These are phyloP conservation scores for Coriolopsis trogii DNA, from an alignment of 1,284 basidiomycete species.

Conservation along the genomic window DNA sequence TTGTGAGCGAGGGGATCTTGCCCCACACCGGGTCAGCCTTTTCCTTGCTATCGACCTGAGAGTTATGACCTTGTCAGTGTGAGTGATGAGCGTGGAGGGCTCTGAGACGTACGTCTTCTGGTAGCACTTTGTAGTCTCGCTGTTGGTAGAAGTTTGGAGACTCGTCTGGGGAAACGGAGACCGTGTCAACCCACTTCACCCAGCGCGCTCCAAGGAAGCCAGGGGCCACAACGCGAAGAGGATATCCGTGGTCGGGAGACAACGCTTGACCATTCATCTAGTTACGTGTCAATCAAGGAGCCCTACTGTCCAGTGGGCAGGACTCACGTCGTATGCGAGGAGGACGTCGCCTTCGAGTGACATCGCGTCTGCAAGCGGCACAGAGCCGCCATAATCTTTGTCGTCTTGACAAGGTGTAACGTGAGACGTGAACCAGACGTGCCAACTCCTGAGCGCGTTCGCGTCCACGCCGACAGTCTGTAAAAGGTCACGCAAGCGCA, in stretches of 20 bases:
- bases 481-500: slow-evolving; percentile 56
- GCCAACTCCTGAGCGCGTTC: slow-evolving; percentile 35
- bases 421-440: slow-evolving; percentile 66
- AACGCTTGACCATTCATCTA: slow-evolving; percentile 71
- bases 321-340: slow-evolving; percentile 61
- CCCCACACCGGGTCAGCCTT: slow-evolving; percentile 44
- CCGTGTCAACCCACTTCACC: slow-evolving; percentile 78
- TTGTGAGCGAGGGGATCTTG: slow-evolving; percentile 61
- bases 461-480: slow-evolving; percentile 42
- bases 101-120: slow-evolving; percentile 47
- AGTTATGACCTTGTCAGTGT: neutral
- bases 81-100: neutral
- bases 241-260: slow-evolving; percentile 67
- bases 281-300: slow-evolving; percentile 3
- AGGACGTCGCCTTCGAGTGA: slow-evolving; percentile 51
- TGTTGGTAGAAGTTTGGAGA: slow-evolving; percentile 71
- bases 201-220: slow-evolving; percentile 75
- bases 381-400: slow-evolving; percentile 61
- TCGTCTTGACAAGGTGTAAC: slow-evolving; percentile 65
- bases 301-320: neutral
- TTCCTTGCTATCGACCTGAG: slow-evolving; percentile 35
- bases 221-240: slow-evolving; percentile 70
- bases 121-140: slow-evolving; percentile 67
- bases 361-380: slow-evolving; percentile 54
- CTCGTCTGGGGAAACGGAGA: slow-evolving; percentile 54